A percentile compares a stretch with the other conserved stretches of the same genome.
phyloP scores from a whole-genome alignment of 1,284 basidiomycete species.

The Fomitopsis pinicola region DNA sequence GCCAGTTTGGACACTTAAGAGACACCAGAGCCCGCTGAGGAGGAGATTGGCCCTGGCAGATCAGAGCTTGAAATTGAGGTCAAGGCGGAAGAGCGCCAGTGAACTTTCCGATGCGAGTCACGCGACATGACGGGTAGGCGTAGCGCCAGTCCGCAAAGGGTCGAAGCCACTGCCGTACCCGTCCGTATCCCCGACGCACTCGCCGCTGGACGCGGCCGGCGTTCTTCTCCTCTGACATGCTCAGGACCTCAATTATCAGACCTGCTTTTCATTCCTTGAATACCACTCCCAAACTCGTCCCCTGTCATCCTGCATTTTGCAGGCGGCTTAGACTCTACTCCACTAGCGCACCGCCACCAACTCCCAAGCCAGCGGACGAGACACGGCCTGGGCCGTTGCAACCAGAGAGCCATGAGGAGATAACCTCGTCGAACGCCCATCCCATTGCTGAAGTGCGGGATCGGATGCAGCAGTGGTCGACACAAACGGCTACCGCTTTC shows the following conservation, averaged over 20 bases:
- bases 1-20: too few relatives aligned
- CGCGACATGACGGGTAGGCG: too few relatives aligned
- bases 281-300: background rate
- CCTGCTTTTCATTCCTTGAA: background rate
- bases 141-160: too few relatives aligned
- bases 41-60: too few relatives aligned
- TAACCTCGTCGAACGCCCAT: background rate
- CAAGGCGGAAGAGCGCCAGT: too few relatives aligned
- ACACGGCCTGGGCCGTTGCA: background rate
- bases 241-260: background rate
- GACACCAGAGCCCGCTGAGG: too few relatives aligned
- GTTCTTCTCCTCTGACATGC: background rate
- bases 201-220: background rate
- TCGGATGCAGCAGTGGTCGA: conserved; percentile 1
- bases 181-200: too few relatives aligned
- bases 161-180: too few relatives aligned
- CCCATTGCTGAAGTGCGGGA: conserved; percentile 1
- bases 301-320: background rate
- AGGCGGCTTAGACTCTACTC: background rate
- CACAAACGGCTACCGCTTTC: conserved; percentile 19
- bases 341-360: background rate
- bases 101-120: too few relatives aligned
- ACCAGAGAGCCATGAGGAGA: background rate
- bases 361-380: background rate
- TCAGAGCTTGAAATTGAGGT: too few relatives aligned